A percentile compares a stretch with the other conserved stretches of the same genome.
These are phyloP conservation scores for Blumeriella jaapii DNA, from an alignment of 2,329 filamentous ascomycete species.

Conservation along the genomic window DNA sequence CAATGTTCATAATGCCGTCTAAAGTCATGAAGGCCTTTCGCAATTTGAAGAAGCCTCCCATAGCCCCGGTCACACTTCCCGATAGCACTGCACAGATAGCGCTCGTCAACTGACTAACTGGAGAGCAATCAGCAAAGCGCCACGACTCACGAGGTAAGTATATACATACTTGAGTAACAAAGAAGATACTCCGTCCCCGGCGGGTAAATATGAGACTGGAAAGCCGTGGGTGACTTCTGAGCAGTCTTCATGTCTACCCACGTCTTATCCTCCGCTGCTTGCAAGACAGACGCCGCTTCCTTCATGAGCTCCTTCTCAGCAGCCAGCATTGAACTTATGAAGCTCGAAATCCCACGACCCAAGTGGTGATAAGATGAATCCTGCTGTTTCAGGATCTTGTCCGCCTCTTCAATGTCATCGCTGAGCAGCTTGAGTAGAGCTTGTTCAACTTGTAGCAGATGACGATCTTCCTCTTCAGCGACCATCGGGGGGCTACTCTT, in stretches of 20 bases:
- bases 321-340: conserved; percentile 76
- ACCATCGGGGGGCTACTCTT: conserved; percentile 18
- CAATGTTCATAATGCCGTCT: conserved; percentile 65
- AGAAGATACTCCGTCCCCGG: conserved; percentile 80
- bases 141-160: neutral
- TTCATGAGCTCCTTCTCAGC: conserved; percentile 89
- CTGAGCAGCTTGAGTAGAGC: conserved; percentile 69
- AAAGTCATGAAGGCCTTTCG: conserved; percentile 79
- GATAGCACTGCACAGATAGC: conserved; percentile 83
- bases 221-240: conserved; percentile 50
- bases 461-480: conserved; percentile 35
- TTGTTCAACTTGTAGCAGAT: conserved; percentile 48
- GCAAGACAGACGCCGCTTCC: conserved; percentile 62
- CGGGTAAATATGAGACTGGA: conserved; percentile 52
- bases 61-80: conserved; percentile 81
- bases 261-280: conserved; percentile 64
- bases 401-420: conserved; percentile 79
- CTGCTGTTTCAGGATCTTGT: conserved; percentile 57
- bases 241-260: conserved; percentile 67
- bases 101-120: conserved; percentile 71
- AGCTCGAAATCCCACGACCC: conserved; percentile 68
- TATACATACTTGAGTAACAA: conserved; percentile 49
- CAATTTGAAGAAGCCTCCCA: conserved; percentile 87
- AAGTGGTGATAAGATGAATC: conserved; percentile 82
- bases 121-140: conserved; percentile 1